Evolutionary conservation across 2,329 filamentous ascomycete genomes (phyloP).

Genomic region (Emericellopsis atlantica): DNA sequence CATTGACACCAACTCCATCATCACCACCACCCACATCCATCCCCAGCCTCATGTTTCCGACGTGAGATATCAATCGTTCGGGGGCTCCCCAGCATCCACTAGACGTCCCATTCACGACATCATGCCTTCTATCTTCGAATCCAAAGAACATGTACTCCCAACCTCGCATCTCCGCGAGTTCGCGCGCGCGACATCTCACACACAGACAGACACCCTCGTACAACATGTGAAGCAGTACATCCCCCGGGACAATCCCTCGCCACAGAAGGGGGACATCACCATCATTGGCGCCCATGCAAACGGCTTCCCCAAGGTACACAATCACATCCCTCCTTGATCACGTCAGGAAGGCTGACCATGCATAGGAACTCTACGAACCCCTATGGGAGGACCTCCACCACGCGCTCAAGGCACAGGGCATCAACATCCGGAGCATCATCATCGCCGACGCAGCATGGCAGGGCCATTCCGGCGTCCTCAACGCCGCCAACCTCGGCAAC

Average conservation of each 20-base stretch:
- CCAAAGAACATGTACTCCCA: conserved; percentile 63
- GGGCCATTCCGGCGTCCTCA: conserved; percentile 65
- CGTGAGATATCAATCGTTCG: no score
- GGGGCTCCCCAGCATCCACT: background rate
- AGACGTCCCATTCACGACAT: background rate
- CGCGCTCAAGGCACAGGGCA: conserved; percentile 40
- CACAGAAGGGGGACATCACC: conserved; percentile 66
- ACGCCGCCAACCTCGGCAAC: conserved; percentile 65
- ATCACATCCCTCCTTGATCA: background rate
- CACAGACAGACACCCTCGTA: conserved; percentile 62
- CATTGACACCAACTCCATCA: no score
- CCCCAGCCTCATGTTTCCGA: no score
- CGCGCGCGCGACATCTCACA: conserved; percentile 54
- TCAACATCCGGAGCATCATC: conserved; percentile 73
- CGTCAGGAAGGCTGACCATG: background rate
- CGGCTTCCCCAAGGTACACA: conserved; percentile 70
- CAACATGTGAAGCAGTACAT: conserved; percentile 82
- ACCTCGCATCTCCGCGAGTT: conserved; percentile 77
- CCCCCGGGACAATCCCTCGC: conserved; percentile 55
- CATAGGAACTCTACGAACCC: conserved; percentile 79
- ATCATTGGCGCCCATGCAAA: conserved; percentile 84
- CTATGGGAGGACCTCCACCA: conserved; percentile 73
- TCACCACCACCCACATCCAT: no score
- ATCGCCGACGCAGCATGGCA: conserved; percentile 84
- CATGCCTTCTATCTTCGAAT: conserved; percentile 32